These are phyloP conservation scores for Musa balbisiana DNA, from an alignment of 202 grass and related monocot species.

Conservation along the genomic window DNA sequence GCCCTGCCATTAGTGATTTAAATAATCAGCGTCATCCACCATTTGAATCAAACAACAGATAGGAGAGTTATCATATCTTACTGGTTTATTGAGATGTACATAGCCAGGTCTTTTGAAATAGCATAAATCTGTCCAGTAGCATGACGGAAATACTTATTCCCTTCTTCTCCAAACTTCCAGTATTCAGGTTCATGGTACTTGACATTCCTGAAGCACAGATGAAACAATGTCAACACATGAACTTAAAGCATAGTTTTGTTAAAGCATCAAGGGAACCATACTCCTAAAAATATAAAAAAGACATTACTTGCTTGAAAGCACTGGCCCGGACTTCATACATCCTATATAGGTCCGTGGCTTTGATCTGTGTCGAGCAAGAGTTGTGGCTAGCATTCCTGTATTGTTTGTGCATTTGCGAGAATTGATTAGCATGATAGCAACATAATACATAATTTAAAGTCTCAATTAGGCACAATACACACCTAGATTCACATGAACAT, in stretches of 20 bases:
- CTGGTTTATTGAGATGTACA: constrained; percentile 19
- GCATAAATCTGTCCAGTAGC: constrained; percentile 18
- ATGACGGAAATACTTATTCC: constrained; percentile 16
- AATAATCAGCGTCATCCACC: not conserved
- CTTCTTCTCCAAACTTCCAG: constrained; percentile 20
- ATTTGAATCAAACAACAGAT: not conserved
- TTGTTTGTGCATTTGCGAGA: not conserved
- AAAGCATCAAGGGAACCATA: not conserved
- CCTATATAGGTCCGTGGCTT: constrained; percentile 16
- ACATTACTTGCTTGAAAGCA: constrained; percentile 17
- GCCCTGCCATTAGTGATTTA: not conserved
- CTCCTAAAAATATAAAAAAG: not conserved
- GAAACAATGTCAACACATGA: not conserved
- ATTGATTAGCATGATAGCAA: no score
- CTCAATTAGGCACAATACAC: not conserved
- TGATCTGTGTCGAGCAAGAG: constrained; percentile 14
- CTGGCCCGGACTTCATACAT: constrained; percentile 17
- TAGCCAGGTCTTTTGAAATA: constrained; percentile 14
- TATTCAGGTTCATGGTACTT: constrained; percentile 21
- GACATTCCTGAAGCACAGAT: constrained; percentile 7
- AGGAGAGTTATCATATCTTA: not conserved
- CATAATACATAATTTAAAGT: not conserved
- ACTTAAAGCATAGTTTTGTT: not conserved
- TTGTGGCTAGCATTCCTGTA: constrained; percentile 14
- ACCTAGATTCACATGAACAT: constrained; percentile 24